These are phyloP conservation scores for Cantharellus anzutake DNA, from an alignment of 768 basidiomycete genomes.

Conservation along the genomic window DNA sequence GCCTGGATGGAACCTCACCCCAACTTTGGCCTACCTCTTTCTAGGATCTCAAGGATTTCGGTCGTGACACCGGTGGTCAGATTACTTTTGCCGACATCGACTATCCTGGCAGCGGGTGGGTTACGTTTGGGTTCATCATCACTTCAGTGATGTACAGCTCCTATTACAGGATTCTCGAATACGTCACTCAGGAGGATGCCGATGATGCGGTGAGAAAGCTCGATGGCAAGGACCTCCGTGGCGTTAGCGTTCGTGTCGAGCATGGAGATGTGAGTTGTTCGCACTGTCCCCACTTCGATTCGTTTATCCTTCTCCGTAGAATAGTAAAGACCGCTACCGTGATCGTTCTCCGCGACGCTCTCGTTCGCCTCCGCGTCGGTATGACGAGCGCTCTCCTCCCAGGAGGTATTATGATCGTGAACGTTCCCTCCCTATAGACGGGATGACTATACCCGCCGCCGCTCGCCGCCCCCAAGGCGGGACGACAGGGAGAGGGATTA, in stretches of 20 bases:
- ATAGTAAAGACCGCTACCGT: constrained; percentile 27
- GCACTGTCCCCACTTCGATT: constrained; percentile 19
- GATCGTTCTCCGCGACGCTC: constrained; percentile 37
- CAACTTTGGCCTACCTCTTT: not conserved
- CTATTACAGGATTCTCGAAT: constrained; percentile 63
- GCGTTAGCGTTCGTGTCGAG: constrained; percentile 55
- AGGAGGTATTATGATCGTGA: constrained; percentile 47
- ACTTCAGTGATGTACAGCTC: not conserved
- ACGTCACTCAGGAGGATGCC: constrained; percentile 71
- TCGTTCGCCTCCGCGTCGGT: constrained; percentile 26
- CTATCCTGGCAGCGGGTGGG: constrained; percentile 70
- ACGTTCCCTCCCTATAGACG: not conserved
- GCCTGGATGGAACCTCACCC: not conserved
- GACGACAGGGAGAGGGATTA: constrained; percentile 25
- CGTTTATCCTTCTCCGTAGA: constrained; percentile 13
- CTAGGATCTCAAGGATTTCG: constrained; percentile 95
- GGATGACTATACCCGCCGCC: constrained; percentile 3
- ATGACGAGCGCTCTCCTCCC: constrained; percentile 56
- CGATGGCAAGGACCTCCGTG: constrained; percentile 74
- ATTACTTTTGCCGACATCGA: constrained; percentile 94
- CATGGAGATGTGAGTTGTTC: constrained; percentile 25
- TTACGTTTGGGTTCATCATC: constrained; percentile 8
- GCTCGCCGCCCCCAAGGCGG: constrained; percentile 1
- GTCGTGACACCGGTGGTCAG: constrained; percentile 67
- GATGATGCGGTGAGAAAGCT: constrained; percentile 83